These are phyloP conservation scores for Nigrospora oryzae DNA, from an alignment of 2,329 filamentous ascomycete species.

Conservation along the genomic window DNA sequence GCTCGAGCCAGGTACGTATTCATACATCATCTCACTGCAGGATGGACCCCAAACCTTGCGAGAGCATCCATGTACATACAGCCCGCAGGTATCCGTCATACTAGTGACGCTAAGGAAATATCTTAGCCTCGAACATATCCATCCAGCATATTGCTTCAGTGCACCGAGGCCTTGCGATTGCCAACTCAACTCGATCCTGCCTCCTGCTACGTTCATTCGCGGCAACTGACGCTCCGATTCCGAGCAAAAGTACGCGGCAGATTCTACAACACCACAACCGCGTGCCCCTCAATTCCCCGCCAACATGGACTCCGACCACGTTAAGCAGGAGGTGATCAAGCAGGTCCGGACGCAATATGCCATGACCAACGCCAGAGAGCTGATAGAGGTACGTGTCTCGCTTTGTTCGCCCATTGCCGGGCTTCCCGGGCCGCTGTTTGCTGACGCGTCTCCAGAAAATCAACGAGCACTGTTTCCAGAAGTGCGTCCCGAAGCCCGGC, in stretches of 20 bases:
- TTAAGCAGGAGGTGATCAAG: constrained; percentile 56
- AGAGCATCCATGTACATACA: background rate
- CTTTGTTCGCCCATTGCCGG: background rate
- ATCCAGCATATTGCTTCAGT: no score
- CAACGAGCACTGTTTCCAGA: constrained; percentile 74
- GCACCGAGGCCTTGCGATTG: no score
- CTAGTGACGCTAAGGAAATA: no score
- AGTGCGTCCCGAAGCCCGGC: constrained; percentile 65
- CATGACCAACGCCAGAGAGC: constrained; percentile 57
- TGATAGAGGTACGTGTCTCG: constrained; percentile 54
- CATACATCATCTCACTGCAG: no score
- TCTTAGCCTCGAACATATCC: no score
- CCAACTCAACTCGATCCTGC: no score
- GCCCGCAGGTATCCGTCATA: no score
- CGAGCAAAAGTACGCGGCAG: no score
- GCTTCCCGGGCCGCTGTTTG: background rate
- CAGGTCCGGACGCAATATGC: constrained; percentile 57
- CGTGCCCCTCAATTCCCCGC: constrained; percentile 4
- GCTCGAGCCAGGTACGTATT: no score
- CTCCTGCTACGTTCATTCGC: no score
- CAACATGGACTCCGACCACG: constrained; percentile 47
- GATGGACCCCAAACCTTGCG: background rate
- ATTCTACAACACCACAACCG: no score
- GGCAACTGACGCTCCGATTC: no score
- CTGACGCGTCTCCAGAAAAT: constrained; percentile 50